phyloP scores from a whole-genome alignment of 75 land plant genomes.

The Pinus tabuliformis region DNA sequence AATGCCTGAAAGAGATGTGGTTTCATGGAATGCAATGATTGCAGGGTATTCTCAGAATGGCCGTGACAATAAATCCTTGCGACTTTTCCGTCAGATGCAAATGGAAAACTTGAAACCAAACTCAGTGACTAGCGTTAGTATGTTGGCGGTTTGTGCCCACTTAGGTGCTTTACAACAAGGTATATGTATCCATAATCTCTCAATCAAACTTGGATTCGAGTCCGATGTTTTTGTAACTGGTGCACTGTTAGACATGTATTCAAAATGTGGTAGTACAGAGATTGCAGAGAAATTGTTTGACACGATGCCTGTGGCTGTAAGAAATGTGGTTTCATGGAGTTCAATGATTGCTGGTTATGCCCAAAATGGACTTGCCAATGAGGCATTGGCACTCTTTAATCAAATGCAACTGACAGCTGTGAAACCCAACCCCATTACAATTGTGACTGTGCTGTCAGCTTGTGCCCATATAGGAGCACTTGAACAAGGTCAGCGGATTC shows the following conservation, averaged over 20 bases:
- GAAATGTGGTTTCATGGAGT: conserved; percentile 25
- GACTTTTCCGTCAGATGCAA: conserved; percentile 18
- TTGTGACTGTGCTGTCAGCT: conserved; percentile 17
- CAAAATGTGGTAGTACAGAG: conserved; percentile 13
- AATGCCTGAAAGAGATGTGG: conserved; percentile 11
- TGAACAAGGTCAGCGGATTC: conserved; percentile 15
- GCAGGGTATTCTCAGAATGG: conserved; percentile 8
- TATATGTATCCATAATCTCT: conserved; percentile 2
- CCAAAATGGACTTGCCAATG: conserved; percentile 12
- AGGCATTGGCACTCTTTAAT: conserved; percentile 16
- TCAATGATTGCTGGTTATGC: conserved; percentile 25
- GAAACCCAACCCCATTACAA: conserved; percentile 18
- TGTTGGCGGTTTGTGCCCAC: conserved; percentile 13
- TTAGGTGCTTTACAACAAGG: conserved; percentile 14
- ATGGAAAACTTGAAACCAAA: conserved; percentile 6
- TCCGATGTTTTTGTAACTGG: conserved; percentile 3
- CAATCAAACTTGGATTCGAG: conserved; percentile 1
- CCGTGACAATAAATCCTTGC: conserved; percentile 4
- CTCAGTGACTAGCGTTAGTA: background rate
- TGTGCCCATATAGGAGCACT: conserved; percentile 19
- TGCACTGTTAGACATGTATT: conserved; percentile 27
- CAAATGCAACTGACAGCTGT: conserved; percentile 19
- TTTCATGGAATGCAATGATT: conserved; percentile 20
- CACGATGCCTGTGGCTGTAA: conserved; percentile 3
- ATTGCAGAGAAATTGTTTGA: conserved; percentile 21